These are phyloP conservation scores for Cucurbita ficifolia DNA, from an alignment of 306 rosid genomes.

Conservation along the genomic window DNA sequence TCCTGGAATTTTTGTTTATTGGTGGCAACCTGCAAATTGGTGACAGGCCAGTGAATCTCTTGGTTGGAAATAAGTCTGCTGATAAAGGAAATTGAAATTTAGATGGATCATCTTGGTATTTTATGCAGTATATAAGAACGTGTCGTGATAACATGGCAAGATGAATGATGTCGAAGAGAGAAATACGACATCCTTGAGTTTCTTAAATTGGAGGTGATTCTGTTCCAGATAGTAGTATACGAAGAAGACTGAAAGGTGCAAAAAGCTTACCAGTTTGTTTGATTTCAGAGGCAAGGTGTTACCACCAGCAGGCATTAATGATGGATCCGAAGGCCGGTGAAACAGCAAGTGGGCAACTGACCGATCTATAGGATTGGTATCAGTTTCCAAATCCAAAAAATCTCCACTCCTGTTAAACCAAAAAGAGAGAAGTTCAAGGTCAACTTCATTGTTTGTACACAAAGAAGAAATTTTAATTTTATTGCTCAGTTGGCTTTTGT, in stretches of 20 bases:
- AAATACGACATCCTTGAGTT: background rate
- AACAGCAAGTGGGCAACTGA: slow-evolving; percentile 77
- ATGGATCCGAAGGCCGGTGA: slow-evolving; percentile 57
- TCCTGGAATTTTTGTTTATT: slow-evolving; percentile 37
- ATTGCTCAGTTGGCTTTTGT: too few species aligned
- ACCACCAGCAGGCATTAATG: slow-evolving; percentile 20
- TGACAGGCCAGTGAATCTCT: slow-evolving; percentile 34
- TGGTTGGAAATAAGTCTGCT: slow-evolving; percentile 5
- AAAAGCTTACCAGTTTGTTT: slow-evolving; percentile 32
- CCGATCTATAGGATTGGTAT: slow-evolving; percentile 81
- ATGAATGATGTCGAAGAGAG: background rate
- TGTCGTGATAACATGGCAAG: background rate
- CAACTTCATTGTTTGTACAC: background rate
- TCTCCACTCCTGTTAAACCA: slow-evolving; percentile 37
- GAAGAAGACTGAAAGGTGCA: background rate
- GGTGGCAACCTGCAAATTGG: slow-evolving; percentile 21
- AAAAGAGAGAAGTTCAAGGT: background rate
- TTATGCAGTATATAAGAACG: background rate
- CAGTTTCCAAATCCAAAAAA: slow-evolving; percentile 56
- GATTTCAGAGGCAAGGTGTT: slow-evolving; percentile 19
- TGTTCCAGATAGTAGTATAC: background rate
- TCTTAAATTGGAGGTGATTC: background rate
- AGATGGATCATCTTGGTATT: background rate
- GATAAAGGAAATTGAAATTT: background rate
- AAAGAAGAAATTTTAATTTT: background rate